These are phyloP conservation scores for Sporisorium exsertum DNA, from an alignment of 1,284 basidiomycete species.

Conservation along the genomic window DNA sequence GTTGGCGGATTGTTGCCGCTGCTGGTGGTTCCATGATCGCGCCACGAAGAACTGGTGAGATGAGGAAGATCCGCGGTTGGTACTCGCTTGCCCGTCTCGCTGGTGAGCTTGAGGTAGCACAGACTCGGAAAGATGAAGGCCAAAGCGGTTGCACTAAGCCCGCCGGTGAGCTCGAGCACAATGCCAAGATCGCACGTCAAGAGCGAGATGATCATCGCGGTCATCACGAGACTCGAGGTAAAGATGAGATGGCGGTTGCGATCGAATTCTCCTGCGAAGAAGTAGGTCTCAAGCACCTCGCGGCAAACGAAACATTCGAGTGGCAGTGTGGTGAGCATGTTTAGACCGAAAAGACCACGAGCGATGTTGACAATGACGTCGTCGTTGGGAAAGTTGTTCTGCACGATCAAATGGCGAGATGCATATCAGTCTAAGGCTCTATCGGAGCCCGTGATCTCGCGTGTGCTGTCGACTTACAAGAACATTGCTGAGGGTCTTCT, in stretches of 20 bases:
- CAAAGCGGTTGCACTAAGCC: conserved; percentile 90
- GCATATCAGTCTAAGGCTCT: not conserved
- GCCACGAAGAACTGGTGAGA: conserved; percentile 32
- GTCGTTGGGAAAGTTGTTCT: conserved; percentile 67
- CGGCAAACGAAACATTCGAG: conserved; percentile 93
- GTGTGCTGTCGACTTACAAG: conserved; percentile 28
- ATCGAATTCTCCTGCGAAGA: conserved; percentile 57
- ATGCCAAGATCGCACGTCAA: conserved; percentile 96
- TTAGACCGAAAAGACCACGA: conserved; percentile 92
- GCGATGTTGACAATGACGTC: conserved; percentile 76
- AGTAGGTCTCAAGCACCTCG: conserved; percentile 74
- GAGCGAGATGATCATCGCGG: conserved; percentile 86
- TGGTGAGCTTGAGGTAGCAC: conserved; percentile 67
- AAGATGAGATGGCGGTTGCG: conserved; percentile 83
- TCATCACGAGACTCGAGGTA: conserved; percentile 84
- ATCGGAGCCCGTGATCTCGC: not conserved
- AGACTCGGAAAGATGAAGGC: conserved; percentile 80
- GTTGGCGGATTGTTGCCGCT: not conserved
- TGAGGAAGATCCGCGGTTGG: conserved; percentile 38
- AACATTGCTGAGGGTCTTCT: conserved; percentile 79
- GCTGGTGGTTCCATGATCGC: conserved; percentile 7
- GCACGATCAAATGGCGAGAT: not conserved
- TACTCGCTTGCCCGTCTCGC: conserved; percentile 50
- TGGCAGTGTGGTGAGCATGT: conserved; percentile 97
- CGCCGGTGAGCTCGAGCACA: conserved; percentile 96